Conservation (phyloP, 306 rosid genomes). For the Neltuma alba region DNA sequence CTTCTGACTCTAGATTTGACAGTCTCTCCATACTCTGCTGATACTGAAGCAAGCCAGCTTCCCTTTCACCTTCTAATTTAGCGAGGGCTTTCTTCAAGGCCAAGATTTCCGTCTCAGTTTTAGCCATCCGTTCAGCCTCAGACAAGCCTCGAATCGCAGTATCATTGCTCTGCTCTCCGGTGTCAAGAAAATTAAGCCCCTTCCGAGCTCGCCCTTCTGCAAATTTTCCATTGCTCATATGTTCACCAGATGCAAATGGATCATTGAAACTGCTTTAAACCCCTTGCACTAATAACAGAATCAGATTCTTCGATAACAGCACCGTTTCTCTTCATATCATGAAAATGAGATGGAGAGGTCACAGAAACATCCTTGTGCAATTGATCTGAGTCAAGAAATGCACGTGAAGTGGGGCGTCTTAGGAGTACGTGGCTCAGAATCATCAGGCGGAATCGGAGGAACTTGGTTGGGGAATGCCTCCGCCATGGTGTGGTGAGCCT, state of each 20-base stretch:
- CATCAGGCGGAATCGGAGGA: conserved; percentile 62
- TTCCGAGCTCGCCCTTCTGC: conserved; percentile 63
- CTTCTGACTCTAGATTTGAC: conserved; percentile 74
- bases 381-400: conserved; percentile 60
- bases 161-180: conserved; percentile 43
- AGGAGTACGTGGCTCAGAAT: conserved; percentile 75
- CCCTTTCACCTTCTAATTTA: conserved; percentile 87
- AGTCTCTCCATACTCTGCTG: conserved; percentile 72
- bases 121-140: conserved; percentile 64
- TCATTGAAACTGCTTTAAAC: conserved; percentile 67
- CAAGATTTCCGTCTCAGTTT: conserved; percentile 76
- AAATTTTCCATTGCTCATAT: conserved; percentile 37
- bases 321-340: conserved; percentile 62
- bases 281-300: conserved; percentile 48
- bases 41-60: conserved; percentile 80
- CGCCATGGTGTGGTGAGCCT: conserved; percentile 92
- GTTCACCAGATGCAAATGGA: conserved; percentile 55
- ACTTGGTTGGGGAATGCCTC: conserved; percentile 96
- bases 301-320: conserved; percentile 53
- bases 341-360: conserved; percentile 45
- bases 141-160: conserved; percentile 39
- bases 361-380: conserved; percentile 60
- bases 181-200: conserved; percentile 67
- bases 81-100: conserved; percentile 75
- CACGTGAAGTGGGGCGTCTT: conserved; percentile 47